These are phyloP conservation scores for Gynandropsis gynandra DNA, from an alignment of 345 rosid genomes.

Conservation along the genomic window DNA sequence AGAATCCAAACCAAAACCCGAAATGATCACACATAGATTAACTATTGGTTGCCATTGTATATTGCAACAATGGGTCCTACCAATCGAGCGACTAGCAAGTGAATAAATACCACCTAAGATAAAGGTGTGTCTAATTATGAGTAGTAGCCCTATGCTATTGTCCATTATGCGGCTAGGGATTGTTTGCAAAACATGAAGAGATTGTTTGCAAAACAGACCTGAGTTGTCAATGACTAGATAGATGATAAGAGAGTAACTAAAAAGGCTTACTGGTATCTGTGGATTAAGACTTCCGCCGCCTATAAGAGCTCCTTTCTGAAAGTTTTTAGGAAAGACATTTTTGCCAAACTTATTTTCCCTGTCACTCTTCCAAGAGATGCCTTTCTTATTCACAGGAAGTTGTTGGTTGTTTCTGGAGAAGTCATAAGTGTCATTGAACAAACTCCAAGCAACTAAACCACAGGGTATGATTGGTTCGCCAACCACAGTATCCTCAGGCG, in stretches of 20 bases:
- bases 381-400: slow-evolving; percentile 55
- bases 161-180: background rate
- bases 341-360: slow-evolving; percentile 78
- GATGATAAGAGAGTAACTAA: background rate
- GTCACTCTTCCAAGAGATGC: slow-evolving; percentile 92
- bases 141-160: background rate
- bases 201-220: background rate
- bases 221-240: background rate
- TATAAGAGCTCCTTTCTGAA: slow-evolving; percentile 45
- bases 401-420: slow-evolving; percentile 41
- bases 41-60: no score
- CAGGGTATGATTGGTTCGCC: slow-evolving; percentile 64
- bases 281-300: slow-evolving; percentile 50
- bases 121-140: background rate
- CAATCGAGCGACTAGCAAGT: no score
- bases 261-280: slow-evolving; percentile 47
- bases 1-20: no score
- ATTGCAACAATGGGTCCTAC: no score
- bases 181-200: background rate
- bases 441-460: slow-evolving; percentile 97
- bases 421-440: slow-evolving; percentile 78
- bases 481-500: slow-evolving; percentile 51
- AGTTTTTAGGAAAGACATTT: slow-evolving; percentile 61
- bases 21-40: no score
- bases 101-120: background rate